These are phyloP conservation scores for Juglanconis oblonga DNA, from an alignment of 2,329 filamentous ascomycete species.

Conservation along the genomic window DNA sequence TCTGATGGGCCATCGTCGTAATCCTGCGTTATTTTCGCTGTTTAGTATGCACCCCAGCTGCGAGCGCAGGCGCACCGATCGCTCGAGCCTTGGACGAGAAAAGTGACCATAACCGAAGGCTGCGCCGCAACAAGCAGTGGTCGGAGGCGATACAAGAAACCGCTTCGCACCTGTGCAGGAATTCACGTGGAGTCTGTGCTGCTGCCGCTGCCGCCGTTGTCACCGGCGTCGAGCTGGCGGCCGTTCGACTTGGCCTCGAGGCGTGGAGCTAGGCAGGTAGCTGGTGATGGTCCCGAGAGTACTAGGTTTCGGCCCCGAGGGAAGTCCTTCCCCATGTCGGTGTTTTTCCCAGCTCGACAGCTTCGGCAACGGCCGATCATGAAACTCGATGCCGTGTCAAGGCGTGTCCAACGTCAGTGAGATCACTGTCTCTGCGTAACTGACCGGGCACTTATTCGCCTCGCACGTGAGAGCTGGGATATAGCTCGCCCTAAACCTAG, in stretches of 20 bases:
- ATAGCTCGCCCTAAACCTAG: conserved; percentile 2
- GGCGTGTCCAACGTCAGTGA: conserved; percentile 13
- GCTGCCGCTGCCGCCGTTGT: conserved; percentile 4
- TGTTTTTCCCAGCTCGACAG: conserved; percentile 24
- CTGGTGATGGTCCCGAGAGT: conserved; percentile 8
- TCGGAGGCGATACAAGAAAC: background rate
- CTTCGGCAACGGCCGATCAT: conserved; percentile 28
- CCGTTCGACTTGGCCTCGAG: conserved; percentile 8
- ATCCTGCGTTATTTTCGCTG: conserved; percentile 13
- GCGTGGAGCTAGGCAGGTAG: conserved; percentile 3
- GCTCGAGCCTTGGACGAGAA: conserved; percentile 3
- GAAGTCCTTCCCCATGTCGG: conserved; percentile 13
- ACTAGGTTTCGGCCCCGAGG: conserved; percentile 26
- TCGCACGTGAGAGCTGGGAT: conserved; percentile 22
- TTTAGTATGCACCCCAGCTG: conserved; percentile 13
- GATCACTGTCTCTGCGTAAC: conserved; percentile 20
- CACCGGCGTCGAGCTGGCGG: conserved; percentile 8
- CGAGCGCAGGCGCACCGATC: background rate
- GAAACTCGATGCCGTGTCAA: conserved; percentile 19
- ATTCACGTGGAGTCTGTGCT: background rate
- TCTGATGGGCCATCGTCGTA: conserved; percentile 24
- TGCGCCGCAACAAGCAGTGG: conserved; percentile 2
- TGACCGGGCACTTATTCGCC: conserved; percentile 21
- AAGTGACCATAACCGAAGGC: conserved; percentile 6
- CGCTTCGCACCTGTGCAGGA: background rate